Conservation (phyloP, 257 asterid genomes). For the Solanum microdontum region DNA sequence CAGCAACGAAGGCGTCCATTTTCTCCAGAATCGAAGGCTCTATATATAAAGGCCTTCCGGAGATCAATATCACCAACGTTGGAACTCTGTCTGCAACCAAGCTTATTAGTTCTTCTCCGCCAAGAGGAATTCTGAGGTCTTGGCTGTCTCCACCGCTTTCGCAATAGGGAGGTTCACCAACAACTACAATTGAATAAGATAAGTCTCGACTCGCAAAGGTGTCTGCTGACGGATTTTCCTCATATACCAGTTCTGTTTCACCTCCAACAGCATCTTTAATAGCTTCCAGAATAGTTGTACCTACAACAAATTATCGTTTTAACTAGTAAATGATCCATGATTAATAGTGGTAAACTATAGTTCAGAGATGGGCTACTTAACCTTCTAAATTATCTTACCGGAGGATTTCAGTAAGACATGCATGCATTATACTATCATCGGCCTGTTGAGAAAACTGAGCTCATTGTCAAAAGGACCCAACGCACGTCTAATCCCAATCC, state of each 20-base stretch:
- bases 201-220: slow-evolving; percentile 45
- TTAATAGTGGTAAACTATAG: not conserved
- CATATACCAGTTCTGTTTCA: slow-evolving; percentile 48
- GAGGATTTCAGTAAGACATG: not conserved
- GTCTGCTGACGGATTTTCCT: slow-evolving; percentile 44
- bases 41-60: slow-evolving; percentile 70
- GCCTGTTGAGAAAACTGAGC: not conserved
- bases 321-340: not conserved
- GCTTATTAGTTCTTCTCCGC: slow-evolving; percentile 47
- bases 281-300: slow-evolving; percentile 80
- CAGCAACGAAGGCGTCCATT: slow-evolving; percentile 49
- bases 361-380: not conserved
- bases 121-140: slow-evolving; percentile 47
- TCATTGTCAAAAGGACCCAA: not conserved
- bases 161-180: slow-evolving; percentile 79
- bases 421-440: not conserved
- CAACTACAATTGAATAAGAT: slow-evolving; percentile 58
- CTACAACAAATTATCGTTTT: slow-evolving; percentile 13
- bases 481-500: not conserved
- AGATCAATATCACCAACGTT: slow-evolving; percentile 49
- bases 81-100: slow-evolving; percentile 63
- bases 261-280: slow-evolving; percentile 46
- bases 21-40: slow-evolving; percentile 51
- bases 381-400: not conserved
- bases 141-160: slow-evolving; percentile 69